Percentiles rank a stretch among this genome's conserved stretches.
phyloP scores from a whole-genome alignment of 129 eudicot species.

The Chrysanthemum lavandulifolium region DNA sequence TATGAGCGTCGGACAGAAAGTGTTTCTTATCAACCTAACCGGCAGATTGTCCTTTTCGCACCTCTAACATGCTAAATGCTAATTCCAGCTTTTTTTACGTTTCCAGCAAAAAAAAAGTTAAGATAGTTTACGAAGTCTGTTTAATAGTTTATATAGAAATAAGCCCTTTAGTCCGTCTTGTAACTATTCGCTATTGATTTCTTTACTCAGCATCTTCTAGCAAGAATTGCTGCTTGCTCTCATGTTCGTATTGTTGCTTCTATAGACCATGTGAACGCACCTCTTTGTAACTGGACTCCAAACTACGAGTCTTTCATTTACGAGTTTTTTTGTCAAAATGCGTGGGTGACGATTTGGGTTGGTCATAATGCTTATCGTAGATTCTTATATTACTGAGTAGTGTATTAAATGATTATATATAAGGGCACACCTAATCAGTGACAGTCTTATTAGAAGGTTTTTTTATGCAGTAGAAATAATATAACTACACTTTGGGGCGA shows the following conservation, averaged over 20 bases:
- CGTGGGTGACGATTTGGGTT: background rate
- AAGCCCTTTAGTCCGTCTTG: too few species aligned
- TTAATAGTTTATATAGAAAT: too few species aligned
- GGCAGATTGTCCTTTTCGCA: too few species aligned
- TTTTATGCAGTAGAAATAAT: background rate
- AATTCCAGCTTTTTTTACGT: too few species aligned
- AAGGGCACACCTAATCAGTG: background rate
- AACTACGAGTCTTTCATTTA: background rate
- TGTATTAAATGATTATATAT: background rate
- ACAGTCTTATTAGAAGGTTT: background rate
- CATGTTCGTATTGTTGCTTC: conserved; percentile 86
- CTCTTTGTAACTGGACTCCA: conserved; percentile 60
- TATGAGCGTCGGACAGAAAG: too few species aligned
- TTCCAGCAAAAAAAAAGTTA: too few species aligned
- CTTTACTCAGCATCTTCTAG: conserved; percentile 64
- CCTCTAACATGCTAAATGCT: too few species aligned
- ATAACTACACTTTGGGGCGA: background rate
- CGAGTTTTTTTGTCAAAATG: background rate
- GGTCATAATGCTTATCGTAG: background rate
- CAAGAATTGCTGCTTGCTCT: conserved; percentile 84
- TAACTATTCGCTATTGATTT: too few species aligned
- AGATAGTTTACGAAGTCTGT: too few species aligned
- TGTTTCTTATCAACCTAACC: too few species aligned
- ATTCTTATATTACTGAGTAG: background rate
- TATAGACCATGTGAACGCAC: conserved; percentile 88